Evolutionary conservation across 176 grass and related monocot species (phyloP).

Genomic region (Ensete ventricosum): DNA sequence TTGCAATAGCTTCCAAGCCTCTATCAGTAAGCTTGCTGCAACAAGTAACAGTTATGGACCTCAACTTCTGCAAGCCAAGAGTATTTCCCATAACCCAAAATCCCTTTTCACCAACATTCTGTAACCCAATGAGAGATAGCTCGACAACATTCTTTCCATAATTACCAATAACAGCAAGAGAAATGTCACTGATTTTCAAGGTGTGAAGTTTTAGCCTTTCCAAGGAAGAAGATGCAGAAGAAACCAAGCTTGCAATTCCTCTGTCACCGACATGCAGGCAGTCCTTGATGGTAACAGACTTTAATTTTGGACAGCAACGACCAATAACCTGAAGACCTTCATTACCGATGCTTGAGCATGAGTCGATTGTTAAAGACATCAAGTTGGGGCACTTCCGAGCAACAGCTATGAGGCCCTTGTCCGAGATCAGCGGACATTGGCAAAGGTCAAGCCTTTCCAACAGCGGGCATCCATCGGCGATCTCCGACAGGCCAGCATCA

Average conservation of each 20-base stretch:
- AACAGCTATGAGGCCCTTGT: slow-evolving; percentile 48
- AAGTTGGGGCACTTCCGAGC: slow-evolving; percentile 57
- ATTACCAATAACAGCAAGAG: slow-evolving; percentile 68
- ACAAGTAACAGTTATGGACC: slow-evolving; percentile 40
- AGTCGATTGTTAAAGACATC: slow-evolving; percentile 37
- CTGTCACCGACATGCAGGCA: slow-evolving; percentile 51
- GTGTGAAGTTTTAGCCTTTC: slow-evolving; percentile 62
- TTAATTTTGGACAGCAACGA: slow-evolving; percentile 46
- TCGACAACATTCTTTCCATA: slow-evolving; percentile 61
- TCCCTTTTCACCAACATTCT: slow-evolving; percentile 57
- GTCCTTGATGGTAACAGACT: slow-evolving; percentile 63
- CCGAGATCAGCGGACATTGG: slow-evolving; percentile 59
- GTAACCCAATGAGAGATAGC: slow-evolving; percentile 47
- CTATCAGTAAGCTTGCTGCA: slow-evolving; percentile 66
- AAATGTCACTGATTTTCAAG: slow-evolving; percentile 66
- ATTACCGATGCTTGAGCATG: slow-evolving; percentile 48
- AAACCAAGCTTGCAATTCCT: slow-evolving; percentile 59
- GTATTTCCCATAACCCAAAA: slow-evolving; percentile 98
- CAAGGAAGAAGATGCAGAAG: slow-evolving; percentile 36
- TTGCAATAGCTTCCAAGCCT: slow-evolving; percentile 49
- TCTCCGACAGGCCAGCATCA: slow-evolving; percentile 51
- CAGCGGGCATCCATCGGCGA: slow-evolving; percentile 50
- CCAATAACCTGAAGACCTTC: slow-evolving; percentile 53
- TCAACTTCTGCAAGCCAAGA: slow-evolving; percentile 70
- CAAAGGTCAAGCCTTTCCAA: slow-evolving; percentile 63